These are phyloP conservation scores for Scheffersomyces lignicola DNA, from an alignment of 1,139 yeast species.

Conservation along the genomic window DNA sequence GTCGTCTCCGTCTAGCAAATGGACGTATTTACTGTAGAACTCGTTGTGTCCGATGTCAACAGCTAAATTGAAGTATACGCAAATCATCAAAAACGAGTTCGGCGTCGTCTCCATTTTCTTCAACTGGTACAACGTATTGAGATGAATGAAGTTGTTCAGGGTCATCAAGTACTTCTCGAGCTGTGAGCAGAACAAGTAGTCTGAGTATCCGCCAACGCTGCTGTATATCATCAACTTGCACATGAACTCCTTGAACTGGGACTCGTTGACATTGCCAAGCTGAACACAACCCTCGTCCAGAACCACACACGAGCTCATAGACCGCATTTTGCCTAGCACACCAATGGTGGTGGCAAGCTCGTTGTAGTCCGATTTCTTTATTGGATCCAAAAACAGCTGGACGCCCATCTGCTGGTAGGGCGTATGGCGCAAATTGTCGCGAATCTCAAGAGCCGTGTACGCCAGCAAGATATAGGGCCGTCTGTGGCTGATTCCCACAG, in stretches of 20 bases:
- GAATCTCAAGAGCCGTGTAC: constrained; percentile 3
- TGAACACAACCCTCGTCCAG: not conserved
- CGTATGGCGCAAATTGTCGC: not conserved
- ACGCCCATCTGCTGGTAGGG: not conserved
- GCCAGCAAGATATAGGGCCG: not conserved
- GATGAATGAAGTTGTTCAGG: constrained; percentile 18
- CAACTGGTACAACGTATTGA: constrained; percentile 14
- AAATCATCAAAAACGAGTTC: constrained; percentile 3
- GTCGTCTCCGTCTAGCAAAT: constrained; percentile 10
- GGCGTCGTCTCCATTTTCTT: constrained; percentile 3
- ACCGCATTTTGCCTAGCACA: not conserved
- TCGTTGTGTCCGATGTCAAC: not conserved
- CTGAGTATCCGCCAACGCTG: constrained; percentile 6
- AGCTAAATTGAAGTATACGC: constrained; percentile 6
- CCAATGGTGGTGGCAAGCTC: not conserved
- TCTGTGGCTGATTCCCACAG: constrained; percentile 1
- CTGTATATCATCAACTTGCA: constrained; percentile 12
- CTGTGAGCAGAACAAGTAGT: constrained; percentile 11
- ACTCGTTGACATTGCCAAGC: constrained; percentile 7
- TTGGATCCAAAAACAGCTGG: not conserved
- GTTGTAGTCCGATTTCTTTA: not conserved
- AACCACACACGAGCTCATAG: not conserved
- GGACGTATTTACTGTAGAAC: constrained; percentile 6
- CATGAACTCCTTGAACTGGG: constrained; percentile 13
- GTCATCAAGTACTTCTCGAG: constrained; percentile 13